phyloP scores from a whole-genome alignment of 75 land plant species.

The Cryptomeria japonica region DNA sequence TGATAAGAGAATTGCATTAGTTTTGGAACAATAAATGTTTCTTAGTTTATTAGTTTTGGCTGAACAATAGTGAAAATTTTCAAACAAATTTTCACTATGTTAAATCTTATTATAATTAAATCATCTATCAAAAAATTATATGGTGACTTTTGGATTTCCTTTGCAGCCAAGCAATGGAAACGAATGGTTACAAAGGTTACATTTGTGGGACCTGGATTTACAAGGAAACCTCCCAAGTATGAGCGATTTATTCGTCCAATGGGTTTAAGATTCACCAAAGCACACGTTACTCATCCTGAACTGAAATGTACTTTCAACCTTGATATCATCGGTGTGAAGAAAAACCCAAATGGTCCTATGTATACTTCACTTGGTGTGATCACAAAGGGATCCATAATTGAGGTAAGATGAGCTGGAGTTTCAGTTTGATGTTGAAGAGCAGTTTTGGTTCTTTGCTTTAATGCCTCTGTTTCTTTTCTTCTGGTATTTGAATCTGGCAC shows the following conservation, averaged over 20 bases:
- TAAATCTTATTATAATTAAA: no score
- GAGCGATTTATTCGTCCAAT: conserved; percentile 96
- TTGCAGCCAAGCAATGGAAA: conserved; percentile 97
- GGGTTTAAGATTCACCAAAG: conserved; percentile 94
- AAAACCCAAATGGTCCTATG: conserved; percentile 98
- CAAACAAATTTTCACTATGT: no score
- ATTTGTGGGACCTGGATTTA: conserved; percentile 95
- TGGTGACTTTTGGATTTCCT: not conserved
- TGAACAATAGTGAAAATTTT: no score
- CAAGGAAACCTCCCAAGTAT: conserved; percentile 98
- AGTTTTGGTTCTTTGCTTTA: not conserved
- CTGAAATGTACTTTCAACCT: conserved; percentile 96
- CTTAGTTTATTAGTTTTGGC: no score
- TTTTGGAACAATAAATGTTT: no score
- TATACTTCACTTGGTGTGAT: conserved; percentile 97
- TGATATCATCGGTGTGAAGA: conserved; percentile 98
- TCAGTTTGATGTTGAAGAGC: not conserved
- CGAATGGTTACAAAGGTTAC: conserved; percentile 98
- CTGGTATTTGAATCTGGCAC: not conserved
- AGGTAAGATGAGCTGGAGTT: conserved; percentile 45
- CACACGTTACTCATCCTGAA: conserved; percentile 98
- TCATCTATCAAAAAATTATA: no score
- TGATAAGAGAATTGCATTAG: no score
- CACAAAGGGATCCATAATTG: conserved; percentile 93
- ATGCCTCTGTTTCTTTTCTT: not conserved